Evolutionary conservation across 176 grass and related monocot species (phyloP), one percentile per base, ranked within the genome.

Genomic region (Carex scoparia): DNA sequence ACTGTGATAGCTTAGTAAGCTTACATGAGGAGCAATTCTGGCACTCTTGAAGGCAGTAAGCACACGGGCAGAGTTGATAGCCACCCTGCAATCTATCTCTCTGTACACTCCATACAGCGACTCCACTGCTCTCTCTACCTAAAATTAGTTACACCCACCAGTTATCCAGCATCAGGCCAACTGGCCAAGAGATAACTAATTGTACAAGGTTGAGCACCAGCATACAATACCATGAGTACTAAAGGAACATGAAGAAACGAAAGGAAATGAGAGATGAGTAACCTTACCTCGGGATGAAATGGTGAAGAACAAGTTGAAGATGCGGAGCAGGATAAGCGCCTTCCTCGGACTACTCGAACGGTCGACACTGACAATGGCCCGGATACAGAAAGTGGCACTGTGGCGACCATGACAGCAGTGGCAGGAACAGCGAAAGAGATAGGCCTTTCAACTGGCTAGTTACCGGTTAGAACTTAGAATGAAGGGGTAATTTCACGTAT

Each of bases 61-160:
- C 68, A 98, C 91, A 55, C 95, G 87, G 11, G 88, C 69, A 49
- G 95, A 94, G 88, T 98, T 95, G 85, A 88, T 57, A 2, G 91
- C 95, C 65, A 98, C 71, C 28, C 84, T 82, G 79, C 68, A 65
- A 83, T 98, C 95, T 13, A 94, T 91, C 66, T 86, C 85, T 31
- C 87, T 89, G 89, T 91, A 95, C 80, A 84, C 88, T 46, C 69
- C 79, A 59, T 90, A 88, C 83, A 98, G 87, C 10, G 89, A 86
- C 55, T 98, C 88, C 89, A 93, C 86, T 23, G 95, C 93, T 40
- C 83, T 87, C 61, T 89, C 84, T 11, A 98, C 92, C 80, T 94
- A 23, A 46, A 40, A 58, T 2, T 23, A 35, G 10, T 32, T 10
- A 23, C 11, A 69, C 7, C 27, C 15, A 82, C 79, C 11, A 18